Evolutionary conservation across 345 rosid species (phyloP).

Genomic region (Bruguiera gymnorhiza): DNA sequence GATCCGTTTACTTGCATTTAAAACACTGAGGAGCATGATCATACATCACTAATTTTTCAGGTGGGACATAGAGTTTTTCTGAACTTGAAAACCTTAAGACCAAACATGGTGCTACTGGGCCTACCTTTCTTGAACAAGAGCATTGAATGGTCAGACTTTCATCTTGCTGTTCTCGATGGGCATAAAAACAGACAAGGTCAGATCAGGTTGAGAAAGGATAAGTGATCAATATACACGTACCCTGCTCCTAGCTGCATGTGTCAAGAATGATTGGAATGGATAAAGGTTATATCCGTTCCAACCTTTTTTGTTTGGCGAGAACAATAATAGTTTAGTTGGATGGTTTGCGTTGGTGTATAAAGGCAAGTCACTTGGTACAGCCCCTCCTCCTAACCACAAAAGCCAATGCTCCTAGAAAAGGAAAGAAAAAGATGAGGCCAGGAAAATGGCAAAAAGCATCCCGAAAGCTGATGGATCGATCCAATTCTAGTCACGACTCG

Average conservation of each 20-base stretch:
- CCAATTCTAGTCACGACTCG: too few species aligned
- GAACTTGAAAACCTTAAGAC: slow-evolving; percentile 32
- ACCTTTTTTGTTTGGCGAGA: too few species aligned
- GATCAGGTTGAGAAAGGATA: slow-evolving; percentile 29
- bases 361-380: too few species aligned
- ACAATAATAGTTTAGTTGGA: too few species aligned
- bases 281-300: too few species aligned
- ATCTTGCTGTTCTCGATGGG: slow-evolving; percentile 24
- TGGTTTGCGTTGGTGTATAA: too few species aligned
- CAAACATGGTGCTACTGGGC: slow-evolving; percentile 31
- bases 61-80: slow-evolving; percentile 27
- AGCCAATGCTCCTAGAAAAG: too few species aligned
- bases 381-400: too few species aligned
- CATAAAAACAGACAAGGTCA: slow-evolving; percentile 32
- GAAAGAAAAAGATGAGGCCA: too few species aligned
- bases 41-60: slow-evolving; percentile 4
- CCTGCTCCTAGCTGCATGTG: slow-evolving; percentile 31
- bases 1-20: not conserved
- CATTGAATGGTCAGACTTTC: slow-evolving; percentile 8
- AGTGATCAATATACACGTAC: slow-evolving; percentile 27
- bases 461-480: too few species aligned
- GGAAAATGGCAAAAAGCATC: too few species aligned
- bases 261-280: not conserved
- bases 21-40: not conserved
- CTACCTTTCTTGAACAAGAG: slow-evolving; percentile 13